Evolutionary conservation across 1,284 basidiomycete species (phyloP).

Genomic region (Trametes hirsuta): DNA sequence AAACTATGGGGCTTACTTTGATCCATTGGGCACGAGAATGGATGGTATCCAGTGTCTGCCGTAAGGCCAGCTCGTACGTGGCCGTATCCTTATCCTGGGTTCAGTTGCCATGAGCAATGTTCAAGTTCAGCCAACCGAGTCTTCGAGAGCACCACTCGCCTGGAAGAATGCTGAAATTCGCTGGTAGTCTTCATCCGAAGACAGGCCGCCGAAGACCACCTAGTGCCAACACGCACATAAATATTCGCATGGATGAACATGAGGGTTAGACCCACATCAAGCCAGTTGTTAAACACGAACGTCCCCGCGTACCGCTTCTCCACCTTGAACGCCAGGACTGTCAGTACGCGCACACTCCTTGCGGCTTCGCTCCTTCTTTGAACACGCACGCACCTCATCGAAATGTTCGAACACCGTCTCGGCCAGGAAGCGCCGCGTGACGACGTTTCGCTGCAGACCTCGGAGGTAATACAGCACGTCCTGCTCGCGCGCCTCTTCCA

Average conservation of each 20-base stretch:
- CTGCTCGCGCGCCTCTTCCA: constrained; percentile 61
- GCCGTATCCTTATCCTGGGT: constrained; percentile 62
- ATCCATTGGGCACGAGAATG: constrained; percentile 59
- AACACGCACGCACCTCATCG: constrained; percentile 50
- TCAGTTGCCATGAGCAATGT: constrained; percentile 11
- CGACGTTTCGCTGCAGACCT: constrained; percentile 47
- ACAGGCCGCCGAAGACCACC: constrained; percentile 64
- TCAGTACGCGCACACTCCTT: background rate
- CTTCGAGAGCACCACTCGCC: constrained; percentile 35
- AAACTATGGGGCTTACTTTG: constrained; percentile 42
- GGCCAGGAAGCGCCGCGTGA: constrained; percentile 44
- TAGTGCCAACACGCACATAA: constrained; percentile 27
- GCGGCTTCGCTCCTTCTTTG: background rate
- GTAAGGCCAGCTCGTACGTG: constrained; percentile 62
- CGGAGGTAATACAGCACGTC: constrained; percentile 61
- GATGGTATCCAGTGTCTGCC: constrained; percentile 70
- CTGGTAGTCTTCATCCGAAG: constrained; percentile 72
- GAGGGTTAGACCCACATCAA: constrained; percentile 5
- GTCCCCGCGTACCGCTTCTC: constrained; percentile 70
- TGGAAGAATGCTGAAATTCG: constrained; percentile 71
- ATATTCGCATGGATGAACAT: no score
- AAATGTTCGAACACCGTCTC: constrained; percentile 61
- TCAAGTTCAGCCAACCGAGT: background rate
- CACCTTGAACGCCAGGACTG: background rate
- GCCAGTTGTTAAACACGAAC: constrained; percentile 42